These are phyloP conservation scores for Emmonsiellopsis sp. DNA, from an alignment of 2,329 filamentous ascomycete genomes.

Conservation along the genomic window DNA sequence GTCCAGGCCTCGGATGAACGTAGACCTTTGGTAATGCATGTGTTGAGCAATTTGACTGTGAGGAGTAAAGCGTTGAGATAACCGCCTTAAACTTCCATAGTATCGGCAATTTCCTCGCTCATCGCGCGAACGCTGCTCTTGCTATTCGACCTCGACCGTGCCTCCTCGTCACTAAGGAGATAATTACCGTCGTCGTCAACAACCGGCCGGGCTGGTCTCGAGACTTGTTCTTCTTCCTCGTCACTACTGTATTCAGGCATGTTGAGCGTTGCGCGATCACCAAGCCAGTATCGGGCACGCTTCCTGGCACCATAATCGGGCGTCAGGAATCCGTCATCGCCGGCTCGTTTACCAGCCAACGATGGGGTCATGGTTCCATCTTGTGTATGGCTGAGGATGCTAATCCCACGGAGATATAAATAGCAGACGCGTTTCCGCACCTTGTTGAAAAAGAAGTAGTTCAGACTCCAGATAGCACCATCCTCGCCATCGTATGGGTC, in stretches of 20 bases:
- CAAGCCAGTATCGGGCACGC: slow-evolving; percentile 81
- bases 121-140: slow-evolving; percentile 41
- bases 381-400: slow-evolving; percentile 58
- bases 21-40: neutral
- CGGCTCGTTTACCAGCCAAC: slow-evolving; percentile 35
- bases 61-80: neutral
- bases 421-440: slow-evolving; percentile 86
- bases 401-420: slow-evolving; percentile 78
- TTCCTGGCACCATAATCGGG: slow-evolving; percentile 58
- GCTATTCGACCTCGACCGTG: slow-evolving; percentile 26
- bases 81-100: slow-evolving; percentile 41
- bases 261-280: slow-evolving; percentile 46
- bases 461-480: slow-evolving; percentile 85
- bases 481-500: slow-evolving; percentile 92
- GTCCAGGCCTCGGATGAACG: neutral
- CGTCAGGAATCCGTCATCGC: slow-evolving; percentile 40
- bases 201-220: slow-evolving; percentile 17
- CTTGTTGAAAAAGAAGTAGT: slow-evolving; percentile 98
- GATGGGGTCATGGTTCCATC: slow-evolving; percentile 31
- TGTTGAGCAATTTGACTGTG: neutral
- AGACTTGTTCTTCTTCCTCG: slow-evolving; percentile 9
- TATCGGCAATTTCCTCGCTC: slow-evolving; percentile 45
- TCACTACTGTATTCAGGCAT: slow-evolving; percentile 34
- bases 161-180: slow-evolving; percentile 36
- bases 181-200: slow-evolving; percentile 35